Evolutionary conservation across 352 stramenopile species (phyloP).

Genomic region (Globisporangium viniferum): DNA sequence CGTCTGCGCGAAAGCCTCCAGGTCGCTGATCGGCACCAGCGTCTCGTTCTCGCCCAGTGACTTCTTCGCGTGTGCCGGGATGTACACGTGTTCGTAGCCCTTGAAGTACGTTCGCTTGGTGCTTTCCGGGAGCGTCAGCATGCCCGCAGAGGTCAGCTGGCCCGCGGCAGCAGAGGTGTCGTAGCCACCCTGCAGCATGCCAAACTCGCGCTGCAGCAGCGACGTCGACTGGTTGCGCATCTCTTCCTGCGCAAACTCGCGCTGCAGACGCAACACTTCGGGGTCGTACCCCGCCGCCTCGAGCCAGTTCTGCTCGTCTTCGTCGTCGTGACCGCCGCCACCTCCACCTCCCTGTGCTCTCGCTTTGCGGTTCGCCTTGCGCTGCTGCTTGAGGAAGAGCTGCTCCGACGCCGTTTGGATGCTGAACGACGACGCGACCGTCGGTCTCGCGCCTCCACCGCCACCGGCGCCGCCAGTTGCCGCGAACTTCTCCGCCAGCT

Average conservation of each 20-base stretch:
- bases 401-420: constrained; percentile 68
- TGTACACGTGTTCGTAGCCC: constrained; percentile 82
- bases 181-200: constrained; percentile 61
- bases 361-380: constrained; percentile 44
- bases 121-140: constrained; percentile 46
- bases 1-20: constrained; percentile 76
- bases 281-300: constrained; percentile 76
- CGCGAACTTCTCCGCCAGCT: constrained; percentile 26
- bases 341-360: constrained; percentile 9
- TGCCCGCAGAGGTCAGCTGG: constrained; percentile 54
- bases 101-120: constrained; percentile 79
- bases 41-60: constrained; percentile 48
- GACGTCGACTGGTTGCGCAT: constrained; percentile 58
- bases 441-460: constrained; percentile 16
- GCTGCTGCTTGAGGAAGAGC: constrained; percentile 55
- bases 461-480: not conserved
- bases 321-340: constrained; percentile 19
- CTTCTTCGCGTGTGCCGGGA: constrained; percentile 68
- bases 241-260: constrained; percentile 69
- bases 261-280: constrained; percentile 69
- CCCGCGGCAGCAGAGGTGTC: constrained; percentile 63
- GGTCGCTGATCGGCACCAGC: constrained; percentile 56
- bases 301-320: constrained; percentile 62
- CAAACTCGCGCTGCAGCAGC: constrained; percentile 74
- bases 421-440: constrained; percentile 43